Evolutionary conservation across 2,329 filamentous ascomycete genomes (phyloP), one percentile per base, ranked within the genome.

Genomic region (Exophiala viscosa): DNA sequence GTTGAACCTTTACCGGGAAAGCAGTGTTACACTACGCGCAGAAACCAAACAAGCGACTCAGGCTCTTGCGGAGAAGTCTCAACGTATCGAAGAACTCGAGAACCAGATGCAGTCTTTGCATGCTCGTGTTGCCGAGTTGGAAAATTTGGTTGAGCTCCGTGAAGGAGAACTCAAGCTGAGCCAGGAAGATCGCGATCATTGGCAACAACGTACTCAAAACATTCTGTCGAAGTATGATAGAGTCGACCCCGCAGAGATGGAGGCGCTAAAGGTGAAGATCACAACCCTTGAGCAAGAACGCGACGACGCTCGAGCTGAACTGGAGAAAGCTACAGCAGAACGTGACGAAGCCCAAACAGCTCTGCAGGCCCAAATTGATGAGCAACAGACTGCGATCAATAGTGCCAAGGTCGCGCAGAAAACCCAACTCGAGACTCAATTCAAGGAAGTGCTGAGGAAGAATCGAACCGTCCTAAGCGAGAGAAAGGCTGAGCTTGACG

Each of bases 141-240:
- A 95, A 67, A 90, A 86, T 54, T 83, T 92, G 57, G 79, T 89
- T 58, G 83, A 86, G 55, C 88, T 86, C 60, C 87, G 91, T 64
- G 86, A 95, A 60, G 90, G 90, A 10, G 92, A 97, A 67, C 82
- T 96, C 66, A 89, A 88, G 64, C 81, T 96, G 58, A 79, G 97
- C 8, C 87, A 95, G 60, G 87, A 93, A 64, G 92, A 97, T 66
- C 86, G 93, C 13, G 92, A 97, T 67, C 83, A 89, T 52, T 96
- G 92, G 88, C 90, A 96, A 71, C 92, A 96, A 76, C 86, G 93
- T 18, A 95, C 90, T 1, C 90, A 97, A 67, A 89, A 95, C 62
- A 96, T 99, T 57, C 81, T 99, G 45, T 90, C 90, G 60, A 96
- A 96, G 68, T 96, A 97, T 66, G 91, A 96, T 62, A 88, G 92